Base-by-base conservation (phyloP, 1,139 yeast genomes). In the Meyerozyma athensensis region DNA sequence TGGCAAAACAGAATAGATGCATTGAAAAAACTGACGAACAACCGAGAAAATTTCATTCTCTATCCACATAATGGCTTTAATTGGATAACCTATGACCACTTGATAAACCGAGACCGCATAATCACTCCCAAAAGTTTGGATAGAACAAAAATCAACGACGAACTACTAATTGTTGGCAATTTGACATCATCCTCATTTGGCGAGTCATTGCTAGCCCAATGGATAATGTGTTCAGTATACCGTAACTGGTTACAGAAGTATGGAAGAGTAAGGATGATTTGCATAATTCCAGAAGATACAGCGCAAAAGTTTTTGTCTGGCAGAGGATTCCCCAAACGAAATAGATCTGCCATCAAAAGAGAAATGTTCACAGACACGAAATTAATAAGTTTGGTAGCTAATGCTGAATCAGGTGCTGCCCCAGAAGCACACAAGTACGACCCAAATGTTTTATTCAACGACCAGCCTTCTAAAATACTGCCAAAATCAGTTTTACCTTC, bases 201-300 rank as follows among this genome's bases (percentile, higher is more conserved):
- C 5, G 95, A 85, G 54, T 77, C 82, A 34, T 67, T 86, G 19
- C 58, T 83, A 26, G 82, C 86, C 35, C 96, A 87, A 60, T 85
- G 90, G 79, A 58, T 85, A 22, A 72, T 72, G 48, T 85, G 95
- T 55, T 65, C 82, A 32, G 79, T 76, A 1, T 73, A 81, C 53
- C 68, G 74, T 36, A 85, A 84, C 50, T 86, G 96, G 96, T 56
- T 86, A 12, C 84, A 81, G 47, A 66, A 68, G 45, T 84, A 73
- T 54, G 96, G 96, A 0, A 67, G 84, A 37, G 87, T 85, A 2
- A 64, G 85, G 41, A 77, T 85, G 81, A 59, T 86, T 13, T 52
- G 84, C 22, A 73, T 86, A 73, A 65, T 79, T 8, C 77, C 80
- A 3, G 76, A 77, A 17, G 41, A 59, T 1, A 73, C 85, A 0